phyloP scores from a whole-genome alignment of 2,329 filamentous ascomycete species.

The Colletotrichum chrysophilum region DNA sequence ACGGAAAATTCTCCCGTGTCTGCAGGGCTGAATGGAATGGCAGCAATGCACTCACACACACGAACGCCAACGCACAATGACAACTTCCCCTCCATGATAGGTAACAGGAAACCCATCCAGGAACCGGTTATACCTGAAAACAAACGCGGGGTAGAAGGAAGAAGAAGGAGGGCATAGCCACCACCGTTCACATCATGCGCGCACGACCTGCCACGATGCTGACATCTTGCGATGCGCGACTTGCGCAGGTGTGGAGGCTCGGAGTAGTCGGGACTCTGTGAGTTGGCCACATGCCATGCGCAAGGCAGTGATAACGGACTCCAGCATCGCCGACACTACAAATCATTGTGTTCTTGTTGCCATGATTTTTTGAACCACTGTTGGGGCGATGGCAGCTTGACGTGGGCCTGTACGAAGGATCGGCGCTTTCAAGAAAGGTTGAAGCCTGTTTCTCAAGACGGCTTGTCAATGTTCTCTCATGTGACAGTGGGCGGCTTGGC shows the following conservation, averaged over 20 bases:
- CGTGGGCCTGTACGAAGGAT: not conserved
- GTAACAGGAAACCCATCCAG: not conserved
- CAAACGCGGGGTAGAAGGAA: conserved; percentile 9
- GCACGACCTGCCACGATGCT: not conserved
- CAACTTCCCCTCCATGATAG: not conserved
- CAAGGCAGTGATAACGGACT: not conserved
- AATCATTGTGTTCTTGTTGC: not conserved
- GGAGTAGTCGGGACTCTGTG: not conserved
- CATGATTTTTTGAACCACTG: not conserved
- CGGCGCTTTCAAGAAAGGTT: not conserved
- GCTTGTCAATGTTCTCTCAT: not conserved
- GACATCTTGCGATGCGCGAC: not conserved
- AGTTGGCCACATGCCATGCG: not conserved
- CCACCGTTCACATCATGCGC: not conserved
- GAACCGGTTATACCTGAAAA: not conserved
- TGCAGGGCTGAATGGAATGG: conserved; percentile 8
- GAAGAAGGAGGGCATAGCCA: conserved; percentile 12
- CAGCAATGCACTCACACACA: not conserved
- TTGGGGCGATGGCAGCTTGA: not conserved
- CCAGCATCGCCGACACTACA: not conserved
- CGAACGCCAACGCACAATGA: conserved; percentile 5
- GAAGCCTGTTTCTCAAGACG: not conserved
- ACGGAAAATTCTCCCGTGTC: not conserved
- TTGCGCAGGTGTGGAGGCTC: not conserved
- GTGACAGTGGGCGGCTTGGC: not conserved